Evolutionary conservation across 495 filamentous ascomycete species (phyloP), one percentile per base, ranked within the genome.

Genomic region (Aspergillus diversus): DNA sequence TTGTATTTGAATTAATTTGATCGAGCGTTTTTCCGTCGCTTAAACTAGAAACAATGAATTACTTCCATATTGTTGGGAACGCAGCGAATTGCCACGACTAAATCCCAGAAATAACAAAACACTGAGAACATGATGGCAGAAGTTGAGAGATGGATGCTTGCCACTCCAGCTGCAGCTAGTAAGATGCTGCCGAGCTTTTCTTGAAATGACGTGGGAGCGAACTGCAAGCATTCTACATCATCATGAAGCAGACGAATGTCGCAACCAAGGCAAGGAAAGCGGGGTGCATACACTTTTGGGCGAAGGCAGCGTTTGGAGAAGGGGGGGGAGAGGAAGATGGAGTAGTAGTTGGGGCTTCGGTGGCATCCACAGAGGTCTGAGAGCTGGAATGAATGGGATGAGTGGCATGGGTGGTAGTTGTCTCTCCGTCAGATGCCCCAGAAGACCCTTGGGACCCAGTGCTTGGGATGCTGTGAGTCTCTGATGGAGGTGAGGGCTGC

Each of bases 1-100:
- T n/a, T 54, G 33, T 32, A 47, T 43, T 16, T 37, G 64, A 56
- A 39, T 66, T 57, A 32, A 57, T 66, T 57, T 48, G 39, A 66
- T 57, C 35, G 17, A n/a, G 57, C 52, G 58, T 42, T 35, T 21
- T 11, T 48, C 9, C 16, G 48, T 56, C 52, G 31, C 60, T 59
- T 57, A 21, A 55, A 43, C 37, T 51, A 60, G 43, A 57, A 64
- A 60, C 43, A 61, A 47, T 33, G 16, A 54, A 52, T 16, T n/a
- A 27, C n/a, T 27, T 31, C 47, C 35, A 49, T 55, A 63, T 65
- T 54, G 59, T 33, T 35, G 49, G 34, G 52, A 55, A 58, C 55
- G 47, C 46, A 21, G 43, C n/a, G 47, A 51, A 48, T 39, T 46
- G 17, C 55, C 34, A 59, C 12, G 8, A 37, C 16, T 59, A 54